Base-by-base conservation (phyloP, 1,139 yeast species). In the Diutina neorugosa region DNA sequence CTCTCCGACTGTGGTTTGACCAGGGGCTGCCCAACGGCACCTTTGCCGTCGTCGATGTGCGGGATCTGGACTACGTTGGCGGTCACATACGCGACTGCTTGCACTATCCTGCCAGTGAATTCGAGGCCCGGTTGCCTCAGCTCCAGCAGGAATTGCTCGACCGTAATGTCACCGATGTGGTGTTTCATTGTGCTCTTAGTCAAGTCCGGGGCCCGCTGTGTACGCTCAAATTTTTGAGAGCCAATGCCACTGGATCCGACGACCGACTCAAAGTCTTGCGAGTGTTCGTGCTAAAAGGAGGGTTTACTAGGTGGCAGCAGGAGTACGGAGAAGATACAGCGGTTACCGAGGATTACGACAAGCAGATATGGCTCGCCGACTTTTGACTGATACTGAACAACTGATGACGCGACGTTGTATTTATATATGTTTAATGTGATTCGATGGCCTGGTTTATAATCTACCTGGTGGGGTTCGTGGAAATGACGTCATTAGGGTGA, bases 171-270 rank as follows among this genome's bases (percentile, higher is more conserved):
- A 71, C 76, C 53, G 79, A 79, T 55, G 82, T 90, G 0, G 85
- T 93, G 0, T 91, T 93, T 69, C 96, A 91, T 65, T 93, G 98
- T 67, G 91, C 90, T 44, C 73, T 87, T 49, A 84, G 94, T 2
- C 97, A 91, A 66, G 94, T 84, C 55, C 72, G 98, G 51, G 98
- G 98, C 0, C 98, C 98, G 0, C 73, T 87, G 8, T 78, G 96
- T 2, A 90, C 97, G 0, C 70, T 83, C 64, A 74, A 74, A 60
- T 86, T 86, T 60, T 67, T 83, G 56, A 69, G 93, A 57, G 71
- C 76, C 19, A 46, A 46, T 46, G 50, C 50, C 2, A 41, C 50
- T 1, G 41, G 50, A 8, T 62, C 84, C 18, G 67, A 71, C 42
- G 78, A 73, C 2, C 63, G 58, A 53, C 62, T 68, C 44, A 64